Percentiles rank a stretch among this genome's conserved stretches.
phyloP scores from a whole-genome alignment of 2,329 filamentous ascomycete species.

The Monosporascus cannonballus region DNA sequence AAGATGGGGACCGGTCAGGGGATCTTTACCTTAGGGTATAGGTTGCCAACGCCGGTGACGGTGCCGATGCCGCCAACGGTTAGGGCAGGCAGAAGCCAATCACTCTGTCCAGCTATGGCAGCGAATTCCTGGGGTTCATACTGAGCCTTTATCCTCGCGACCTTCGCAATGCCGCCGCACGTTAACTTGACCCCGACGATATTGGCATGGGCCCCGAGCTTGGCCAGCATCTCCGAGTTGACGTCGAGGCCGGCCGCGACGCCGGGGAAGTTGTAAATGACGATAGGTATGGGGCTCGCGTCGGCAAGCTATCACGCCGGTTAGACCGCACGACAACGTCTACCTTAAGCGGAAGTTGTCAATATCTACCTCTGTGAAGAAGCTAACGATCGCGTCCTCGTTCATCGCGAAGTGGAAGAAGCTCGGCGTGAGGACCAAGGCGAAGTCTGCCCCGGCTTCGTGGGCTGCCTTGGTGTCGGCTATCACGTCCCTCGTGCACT shows the following conservation, averaged over 20 bases:
- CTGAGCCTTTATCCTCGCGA: slow-evolving; percentile 47
- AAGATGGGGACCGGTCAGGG: too few relatives aligned
- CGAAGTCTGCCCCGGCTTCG: slow-evolving; percentile 60
- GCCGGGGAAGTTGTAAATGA: slow-evolving; percentile 68
- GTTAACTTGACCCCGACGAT: slow-evolving; percentile 68
- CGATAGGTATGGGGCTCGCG: slow-evolving; percentile 51
- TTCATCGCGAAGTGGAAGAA: slow-evolving; percentile 64
- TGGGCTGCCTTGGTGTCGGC: slow-evolving; percentile 57
- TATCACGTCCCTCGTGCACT: slow-evolving; percentile 61
- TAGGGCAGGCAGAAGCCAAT: slow-evolving; percentile 35
- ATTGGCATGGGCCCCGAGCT: slow-evolving; percentile 52
- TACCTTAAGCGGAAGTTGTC: not conserved
- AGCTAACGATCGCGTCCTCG: slow-evolving; percentile 51
- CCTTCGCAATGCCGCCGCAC: slow-evolving; percentile 69
- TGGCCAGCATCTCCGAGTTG: slow-evolving; percentile 56
- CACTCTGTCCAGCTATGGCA: slow-evolving; percentile 38
- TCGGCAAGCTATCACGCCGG: slow-evolving; percentile 38
- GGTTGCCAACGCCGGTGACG: slow-evolving; percentile 10
- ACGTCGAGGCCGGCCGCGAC: slow-evolving; percentile 62
- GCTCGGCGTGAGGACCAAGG: slow-evolving; percentile 62
- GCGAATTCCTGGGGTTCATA: slow-evolving; percentile 8
- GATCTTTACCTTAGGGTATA: slow-evolving; percentile 32
- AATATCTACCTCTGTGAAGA: slow-evolving; percentile 49
- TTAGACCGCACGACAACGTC: too few relatives aligned
- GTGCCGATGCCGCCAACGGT: slow-evolving; percentile 8